Evolutionary conservation across 192 early-diverging fungal species (phyloP), one percentile per base, ranked within the genome.

Genomic region (Phycomyces nitens): DNA sequence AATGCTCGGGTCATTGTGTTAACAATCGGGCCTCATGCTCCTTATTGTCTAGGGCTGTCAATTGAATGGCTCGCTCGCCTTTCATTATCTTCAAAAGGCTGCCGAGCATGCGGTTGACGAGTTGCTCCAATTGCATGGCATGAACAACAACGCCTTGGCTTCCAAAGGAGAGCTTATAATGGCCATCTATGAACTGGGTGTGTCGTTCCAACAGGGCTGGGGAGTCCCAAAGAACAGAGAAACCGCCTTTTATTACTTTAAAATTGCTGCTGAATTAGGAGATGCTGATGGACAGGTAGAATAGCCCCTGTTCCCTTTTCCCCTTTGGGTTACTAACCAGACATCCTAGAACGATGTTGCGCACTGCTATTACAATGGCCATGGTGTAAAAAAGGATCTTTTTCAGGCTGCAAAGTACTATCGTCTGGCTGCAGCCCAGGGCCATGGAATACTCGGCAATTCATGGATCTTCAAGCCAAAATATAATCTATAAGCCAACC

Each of bases 401-500:
- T 84, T 76, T 50, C 73, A 82, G 47, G 87, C 90, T 18, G 90
- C 90, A 1, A 85, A 84, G 57, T 92, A 90, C 68, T 92, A 87
- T 69, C 87, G 90, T 2, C 68, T 89, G 66, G 90, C 90, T 0
- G 83, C 84, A 44, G 80, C 80, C 7, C 87, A 92, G 67, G 90
- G 90, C 10, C 66, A 78, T 14, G 77, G 85, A 42, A 77, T 89
- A 22, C 76, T 92, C 70, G 88, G 90, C 42, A 92, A 88, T 53
- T 89, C 88, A 43, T 92, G 90, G 90, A 92, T 92, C 23, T 89
- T 79, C 56, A 92, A 92, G 68, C 76, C 84, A 44, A 92, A 92
- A 73, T 92, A 90, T 64, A 85, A 90, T 58, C 44, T 47, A 47
- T 47, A 47, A 47, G 44, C 12, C 18, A 47, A 14, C 3, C 12